These are phyloP conservation scores for Dunaliella primolecta DNA, from an alignment of 139 green algal species.

Conservation along the genomic window DNA sequence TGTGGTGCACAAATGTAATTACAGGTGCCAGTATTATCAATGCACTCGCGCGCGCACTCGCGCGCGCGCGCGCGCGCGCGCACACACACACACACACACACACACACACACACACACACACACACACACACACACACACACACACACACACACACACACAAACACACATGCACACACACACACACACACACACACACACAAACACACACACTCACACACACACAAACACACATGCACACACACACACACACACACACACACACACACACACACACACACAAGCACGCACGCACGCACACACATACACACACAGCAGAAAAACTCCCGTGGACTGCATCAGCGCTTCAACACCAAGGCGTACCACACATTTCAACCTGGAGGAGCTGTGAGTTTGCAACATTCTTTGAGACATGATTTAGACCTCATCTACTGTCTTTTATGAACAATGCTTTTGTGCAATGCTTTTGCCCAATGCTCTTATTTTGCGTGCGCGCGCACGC, in stretches of 20 bases:
- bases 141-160: not conserved
- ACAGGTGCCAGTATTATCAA: not conserved
- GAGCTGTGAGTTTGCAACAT: not conserved
- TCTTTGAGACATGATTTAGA: too few relatives aligned
- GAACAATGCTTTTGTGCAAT: too few relatives aligned
- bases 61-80: too few relatives aligned
- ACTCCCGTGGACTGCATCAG: slow-evolving; percentile 12
- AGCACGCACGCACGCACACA: too few relatives aligned
- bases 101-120: not conserved
- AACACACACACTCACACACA: too few relatives aligned
- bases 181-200: too few relatives aligned
- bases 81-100: not conserved
- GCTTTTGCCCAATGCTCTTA: too few relatives aligned
- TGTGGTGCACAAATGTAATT: not conserved
- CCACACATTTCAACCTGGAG: not conserved
- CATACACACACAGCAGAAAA: not conserved
- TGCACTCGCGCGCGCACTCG: not conserved
- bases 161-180: too few relatives aligned
- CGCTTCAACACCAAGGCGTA: slow-evolving; percentile 42
- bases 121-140: not conserved
- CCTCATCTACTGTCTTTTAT: too few relatives aligned
- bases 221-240: too few relatives aligned
- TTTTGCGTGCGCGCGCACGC: too few relatives aligned
- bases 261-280: not conserved
- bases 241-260: too few relatives aligned